Conservation (phyloP, 176 grass and related monocot species). For the Bothriochloa decipiens region DNA sequence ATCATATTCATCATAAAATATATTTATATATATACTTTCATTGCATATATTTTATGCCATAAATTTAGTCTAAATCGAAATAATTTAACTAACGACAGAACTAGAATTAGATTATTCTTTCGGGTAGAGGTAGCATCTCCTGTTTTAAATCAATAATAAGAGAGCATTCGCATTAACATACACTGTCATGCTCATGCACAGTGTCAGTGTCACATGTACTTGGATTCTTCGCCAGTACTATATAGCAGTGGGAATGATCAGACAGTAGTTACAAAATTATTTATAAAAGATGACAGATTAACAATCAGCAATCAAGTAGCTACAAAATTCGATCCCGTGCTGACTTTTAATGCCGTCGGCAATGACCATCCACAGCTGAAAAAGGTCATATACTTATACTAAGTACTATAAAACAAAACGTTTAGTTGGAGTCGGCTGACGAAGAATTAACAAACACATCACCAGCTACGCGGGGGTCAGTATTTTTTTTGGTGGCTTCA, state of each 20-base stretch:
- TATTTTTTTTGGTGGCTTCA: not conserved
- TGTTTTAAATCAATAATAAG: not conserved
- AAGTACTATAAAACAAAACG: not conserved
- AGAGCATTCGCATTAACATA: not conserved
- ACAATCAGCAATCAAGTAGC: not conserved
- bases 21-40: not conserved
- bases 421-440: not conserved
- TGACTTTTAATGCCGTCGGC: slow-evolving; percentile 9
- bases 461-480: not conserved
- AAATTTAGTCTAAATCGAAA: not conserved
- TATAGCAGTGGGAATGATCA: not conserved
- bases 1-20: not conserved
- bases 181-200: not conserved
- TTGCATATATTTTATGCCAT: not conserved
- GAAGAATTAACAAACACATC: not conserved
- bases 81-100: not conserved
- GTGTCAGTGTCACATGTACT: slow-evolving; percentile 1
- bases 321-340: not conserved
- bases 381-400: not conserved
- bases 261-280: not conserved
- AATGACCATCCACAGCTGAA: not conserved
- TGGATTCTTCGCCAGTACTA: slow-evolving; percentile 7
- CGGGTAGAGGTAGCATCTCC: not conserved
- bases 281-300: not conserved
- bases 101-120: not conserved